Conservation (phyloP, 73 alveolate species). For the Stentor coeruleus region DNA sequence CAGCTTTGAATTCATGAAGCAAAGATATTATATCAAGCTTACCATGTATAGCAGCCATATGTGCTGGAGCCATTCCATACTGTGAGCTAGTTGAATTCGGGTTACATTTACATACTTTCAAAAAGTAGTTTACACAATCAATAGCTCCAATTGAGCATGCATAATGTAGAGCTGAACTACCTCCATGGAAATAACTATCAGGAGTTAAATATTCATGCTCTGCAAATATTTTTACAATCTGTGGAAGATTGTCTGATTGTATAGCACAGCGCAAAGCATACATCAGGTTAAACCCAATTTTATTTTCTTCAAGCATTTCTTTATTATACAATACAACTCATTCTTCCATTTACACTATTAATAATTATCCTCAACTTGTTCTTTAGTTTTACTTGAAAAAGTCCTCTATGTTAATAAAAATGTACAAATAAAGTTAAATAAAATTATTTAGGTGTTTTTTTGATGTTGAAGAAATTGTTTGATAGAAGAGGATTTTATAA, state of each 20-base stretch:
- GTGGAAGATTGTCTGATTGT: conserved; percentile 17
- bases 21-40: neutral
- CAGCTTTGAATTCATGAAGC: neutral
- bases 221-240: neutral
- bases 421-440: too few species aligned
- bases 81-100: conserved; percentile 1
- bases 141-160: neutral
- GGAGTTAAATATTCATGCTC: neutral
- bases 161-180: conserved; percentile 19
- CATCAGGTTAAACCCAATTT: neutral
- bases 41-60: conserved; percentile 8
- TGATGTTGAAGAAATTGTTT: too few species aligned
- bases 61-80: conserved; percentile 21
- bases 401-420: too few species aligned
- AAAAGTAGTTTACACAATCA: conserved; percentile 11
- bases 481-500: too few species aligned
- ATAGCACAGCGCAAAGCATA: conserved; percentile 12
- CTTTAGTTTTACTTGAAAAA: neutral
- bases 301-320: conserved; percentile 5
- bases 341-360: neutral
- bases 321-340: neutral
- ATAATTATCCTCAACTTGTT: neutral
- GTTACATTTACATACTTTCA: neutral
- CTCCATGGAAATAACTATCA: neutral
- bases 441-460: too few species aligned